Evolutionary conservation across 768 basidiomycete genomes (phyloP).

Genomic region (Boletus rufocinnamomeus): DNA sequence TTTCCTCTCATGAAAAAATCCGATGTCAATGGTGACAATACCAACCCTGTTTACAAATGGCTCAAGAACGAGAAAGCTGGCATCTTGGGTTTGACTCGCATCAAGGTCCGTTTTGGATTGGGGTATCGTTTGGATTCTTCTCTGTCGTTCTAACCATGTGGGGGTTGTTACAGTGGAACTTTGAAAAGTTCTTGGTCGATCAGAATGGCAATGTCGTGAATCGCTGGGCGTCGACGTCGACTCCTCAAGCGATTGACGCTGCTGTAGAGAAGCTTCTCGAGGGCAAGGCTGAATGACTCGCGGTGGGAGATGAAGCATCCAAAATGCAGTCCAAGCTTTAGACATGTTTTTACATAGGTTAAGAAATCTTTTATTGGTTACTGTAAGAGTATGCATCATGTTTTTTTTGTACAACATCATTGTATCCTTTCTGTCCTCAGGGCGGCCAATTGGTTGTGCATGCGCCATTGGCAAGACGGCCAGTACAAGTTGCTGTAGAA

Average conservation of each 20-base stretch:
- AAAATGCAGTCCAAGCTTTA: slow-evolving; percentile 18
- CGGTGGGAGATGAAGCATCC: background rate
- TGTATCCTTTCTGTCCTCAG: background rate
- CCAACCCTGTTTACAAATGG: slow-evolving; percentile 84
- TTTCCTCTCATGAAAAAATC: slow-evolving; percentile 94
- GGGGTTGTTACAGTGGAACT: slow-evolving; percentile 67
- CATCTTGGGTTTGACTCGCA: slow-evolving; percentile 65
- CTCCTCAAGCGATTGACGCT: slow-evolving; percentile 61
- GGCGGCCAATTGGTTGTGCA: background rate
- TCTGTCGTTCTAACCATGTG: background rate
- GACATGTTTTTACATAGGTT: too few relatives aligned
- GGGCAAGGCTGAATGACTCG: slow-evolving; percentile 22
- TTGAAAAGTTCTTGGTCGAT: slow-evolving; percentile 86
- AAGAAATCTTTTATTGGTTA: background rate
- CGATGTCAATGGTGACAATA: slow-evolving; percentile 86
- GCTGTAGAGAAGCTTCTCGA: slow-evolving; percentile 63
- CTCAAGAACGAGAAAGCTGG: slow-evolving; percentile 81
- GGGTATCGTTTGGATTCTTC: background rate
- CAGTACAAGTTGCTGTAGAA: background rate
- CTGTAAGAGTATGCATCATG: background rate
- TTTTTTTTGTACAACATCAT: background rate
- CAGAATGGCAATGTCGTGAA: slow-evolving; percentile 74
- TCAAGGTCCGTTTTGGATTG: slow-evolving; percentile 57
- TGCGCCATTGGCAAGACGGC: background rate
- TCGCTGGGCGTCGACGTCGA: slow-evolving; percentile 76